Evolutionary conservation across 1,139 yeast species (phyloP).

Genomic region (Kodamaea sp.): DNA sequence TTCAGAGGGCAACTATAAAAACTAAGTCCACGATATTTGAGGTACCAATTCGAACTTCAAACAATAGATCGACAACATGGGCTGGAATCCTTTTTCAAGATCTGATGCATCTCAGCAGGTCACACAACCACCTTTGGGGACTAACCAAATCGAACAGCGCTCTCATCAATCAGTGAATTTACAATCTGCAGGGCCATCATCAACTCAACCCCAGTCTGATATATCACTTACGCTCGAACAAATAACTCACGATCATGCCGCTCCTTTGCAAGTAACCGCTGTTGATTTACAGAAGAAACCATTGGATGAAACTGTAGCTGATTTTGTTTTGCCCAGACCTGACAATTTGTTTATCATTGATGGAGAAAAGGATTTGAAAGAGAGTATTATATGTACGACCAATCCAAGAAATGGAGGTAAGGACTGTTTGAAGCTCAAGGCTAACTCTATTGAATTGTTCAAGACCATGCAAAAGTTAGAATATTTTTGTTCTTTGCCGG

Average conservation of each 20-base stretch:
- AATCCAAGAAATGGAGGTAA: constrained; percentile 42
- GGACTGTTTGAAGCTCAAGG: constrained; percentile 44
- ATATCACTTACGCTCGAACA: constrained; percentile 42
- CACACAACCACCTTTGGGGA: constrained; percentile 5
- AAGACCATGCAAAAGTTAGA: constrained; percentile 48
- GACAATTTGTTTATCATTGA: constrained; percentile 43
- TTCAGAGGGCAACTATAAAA: constrained; percentile 3
- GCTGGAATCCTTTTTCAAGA: constrained; percentile 25
- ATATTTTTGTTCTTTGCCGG: constrained; percentile 49
- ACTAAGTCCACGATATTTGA: too few species aligned
- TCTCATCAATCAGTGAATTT: constrained; percentile 33
- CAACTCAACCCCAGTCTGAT: constrained; percentile 18
- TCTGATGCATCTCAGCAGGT: neutral
- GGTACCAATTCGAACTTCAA: too few species aligned
- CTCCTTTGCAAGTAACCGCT: constrained; percentile 14
- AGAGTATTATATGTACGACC: constrained; percentile 47
- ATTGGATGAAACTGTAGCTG: constrained; percentile 15
- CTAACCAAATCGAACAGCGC: constrained; percentile 34
- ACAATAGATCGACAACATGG: too few species aligned
- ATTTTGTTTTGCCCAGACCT: constrained; percentile 29
- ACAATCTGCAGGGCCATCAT: constrained; percentile 12
- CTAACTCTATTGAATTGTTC: constrained; percentile 42
- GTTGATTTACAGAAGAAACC: constrained; percentile 10
- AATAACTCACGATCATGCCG: constrained; percentile 22
- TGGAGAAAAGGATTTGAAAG: constrained; percentile 41